Evolutionary conservation across 2,329 filamentous ascomycete genomes (phyloP), one percentile per base, ranked within the genome.

Genomic region (Sordariomycetes sp.): DNA sequence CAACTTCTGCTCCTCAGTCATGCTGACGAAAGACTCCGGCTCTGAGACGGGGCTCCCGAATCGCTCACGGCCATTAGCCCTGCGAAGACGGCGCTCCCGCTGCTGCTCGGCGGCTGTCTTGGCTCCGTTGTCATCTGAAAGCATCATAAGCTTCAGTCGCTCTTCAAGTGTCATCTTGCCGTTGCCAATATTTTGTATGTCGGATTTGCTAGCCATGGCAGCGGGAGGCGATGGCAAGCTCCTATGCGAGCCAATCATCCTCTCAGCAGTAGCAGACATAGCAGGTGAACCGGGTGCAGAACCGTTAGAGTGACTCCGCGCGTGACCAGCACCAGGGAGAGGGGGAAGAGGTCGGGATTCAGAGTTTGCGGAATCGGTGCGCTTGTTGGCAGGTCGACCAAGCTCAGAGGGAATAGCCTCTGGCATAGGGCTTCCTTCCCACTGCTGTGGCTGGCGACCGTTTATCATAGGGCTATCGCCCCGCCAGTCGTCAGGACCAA

Each of bases 401-500:
- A 68, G 11, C 58, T 35, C 55, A 10, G 49, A 43, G 55, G 34
- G 68, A 57, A 20, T 58, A 18, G 55, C 58, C 29, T 76, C 75
- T 6, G 79, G 76, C 63, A 74, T 75, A 2, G 82, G 80, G 49
- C 79, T 86, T 39, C 70, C 73, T 27, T 82, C 78, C 46, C 84
- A 92, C 2, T 52, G 45, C 12, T 47, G 46, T 5, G 47, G 36
- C 23, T 39, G 45, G 3, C 41, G 39, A 16, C 39, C 42, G 12
- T 47, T 49, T n/a, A 52, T 46, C 34, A 58, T 46, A 7, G 75
- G 47, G 68, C 78, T 54, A 61, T 85, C 62, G 63, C 88, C 84
- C 42, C 84, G 79, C 92, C 92, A 98, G 54, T 95, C 87, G 49
- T 96, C 92, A 1, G 92, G 92, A 16, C 93, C 75, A n/a, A 98